Conservation (phyloP, 2,329 filamentous ascomycete genomes). For the Aspergillus udagawae region DNA sequence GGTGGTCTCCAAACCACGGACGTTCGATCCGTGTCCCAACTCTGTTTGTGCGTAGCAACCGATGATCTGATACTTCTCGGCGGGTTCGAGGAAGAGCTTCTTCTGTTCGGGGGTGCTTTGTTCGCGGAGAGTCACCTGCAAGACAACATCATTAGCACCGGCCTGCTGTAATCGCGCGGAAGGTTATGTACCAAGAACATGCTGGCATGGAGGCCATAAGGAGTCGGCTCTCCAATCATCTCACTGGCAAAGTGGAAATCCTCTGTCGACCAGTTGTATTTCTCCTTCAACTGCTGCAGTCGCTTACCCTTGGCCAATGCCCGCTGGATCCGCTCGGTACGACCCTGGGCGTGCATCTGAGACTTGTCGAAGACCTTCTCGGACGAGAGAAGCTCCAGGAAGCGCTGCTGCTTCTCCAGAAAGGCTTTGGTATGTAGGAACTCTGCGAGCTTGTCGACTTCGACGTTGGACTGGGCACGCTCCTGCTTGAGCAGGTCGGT, state of each 20-base stretch:
- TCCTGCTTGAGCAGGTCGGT: conserved; percentile 65
- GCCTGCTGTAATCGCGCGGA: background rate
- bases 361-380: conserved; percentile 75
- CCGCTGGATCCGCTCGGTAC: conserved; percentile 64
- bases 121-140: conserved; percentile 62
- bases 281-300: conserved; percentile 60
- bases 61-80: conserved; percentile 66
- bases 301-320: conserved; percentile 68
- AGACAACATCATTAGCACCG: conserved; percentile 8
- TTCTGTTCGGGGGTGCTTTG: conserved; percentile 72
- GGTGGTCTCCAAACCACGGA: conserved; percentile 67
- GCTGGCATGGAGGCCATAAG: conserved; percentile 67
- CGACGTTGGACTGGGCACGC: conserved; percentile 62
- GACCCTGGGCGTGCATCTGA: conserved; percentile 70
- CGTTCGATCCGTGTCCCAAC: conserved; percentile 74
- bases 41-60: conserved; percentile 81
- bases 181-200: conserved; percentile 60
- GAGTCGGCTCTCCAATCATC: conserved; percentile 68
- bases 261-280: conserved; percentile 64
- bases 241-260: conserved; percentile 64
- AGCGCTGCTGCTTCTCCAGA: conserved; percentile 56
- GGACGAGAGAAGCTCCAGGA: conserved; percentile 61
- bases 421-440: conserved; percentile 66
- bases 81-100: conserved; percentile 66
- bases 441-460: conserved; percentile 63